Conservation (phyloP, 2,329 filamentous ascomycete species). For the Aspergillus niger region DNA sequence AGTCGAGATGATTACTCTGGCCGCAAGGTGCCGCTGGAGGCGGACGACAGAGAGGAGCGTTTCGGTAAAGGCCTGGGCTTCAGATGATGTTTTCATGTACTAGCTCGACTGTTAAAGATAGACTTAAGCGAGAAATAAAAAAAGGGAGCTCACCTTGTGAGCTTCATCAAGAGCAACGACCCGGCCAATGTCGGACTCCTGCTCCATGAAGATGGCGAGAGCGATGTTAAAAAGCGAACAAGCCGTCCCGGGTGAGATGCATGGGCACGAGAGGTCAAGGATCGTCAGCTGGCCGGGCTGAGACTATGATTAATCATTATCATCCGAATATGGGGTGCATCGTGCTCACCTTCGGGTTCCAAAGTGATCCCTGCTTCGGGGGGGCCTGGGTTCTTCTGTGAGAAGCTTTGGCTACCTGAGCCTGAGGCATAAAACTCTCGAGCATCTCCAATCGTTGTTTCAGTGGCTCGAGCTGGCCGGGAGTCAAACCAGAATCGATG, state of each 20-base stretch:
- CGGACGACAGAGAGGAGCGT: constrained; percentile 63
- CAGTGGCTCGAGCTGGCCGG: constrained; percentile 18
- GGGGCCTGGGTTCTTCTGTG: not conserved
- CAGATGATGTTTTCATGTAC: constrained; percentile 22
- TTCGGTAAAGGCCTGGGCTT: constrained; percentile 53
- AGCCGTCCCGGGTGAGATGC: constrained; percentile 23
- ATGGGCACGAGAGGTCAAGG: constrained; percentile 25
- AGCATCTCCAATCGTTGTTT: constrained; percentile 24
- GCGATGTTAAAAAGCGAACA: constrained; percentile 27
- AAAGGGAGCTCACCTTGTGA: constrained; percentile 21
- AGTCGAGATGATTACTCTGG: constrained; percentile 68
- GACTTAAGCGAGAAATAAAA: no score
- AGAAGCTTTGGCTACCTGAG: not conserved
- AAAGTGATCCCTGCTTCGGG: constrained; percentile 5
- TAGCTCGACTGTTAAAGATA: not conserved
- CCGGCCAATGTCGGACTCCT: constrained; percentile 15
- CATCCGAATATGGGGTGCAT: not conserved
- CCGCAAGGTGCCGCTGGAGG: constrained; percentile 66
- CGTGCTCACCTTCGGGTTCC: constrained; percentile 17
- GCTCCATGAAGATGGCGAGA: constrained; percentile 24
- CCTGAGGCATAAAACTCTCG: constrained; percentile 26
- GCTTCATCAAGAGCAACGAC: constrained; percentile 26
- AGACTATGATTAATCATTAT: not conserved
- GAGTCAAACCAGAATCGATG: constrained; percentile 6
- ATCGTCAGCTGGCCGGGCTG: constrained; percentile 21